Evolutionary conservation across 345 rosid genomes (phyloP).

Genomic region (Brassica juncea): DNA sequence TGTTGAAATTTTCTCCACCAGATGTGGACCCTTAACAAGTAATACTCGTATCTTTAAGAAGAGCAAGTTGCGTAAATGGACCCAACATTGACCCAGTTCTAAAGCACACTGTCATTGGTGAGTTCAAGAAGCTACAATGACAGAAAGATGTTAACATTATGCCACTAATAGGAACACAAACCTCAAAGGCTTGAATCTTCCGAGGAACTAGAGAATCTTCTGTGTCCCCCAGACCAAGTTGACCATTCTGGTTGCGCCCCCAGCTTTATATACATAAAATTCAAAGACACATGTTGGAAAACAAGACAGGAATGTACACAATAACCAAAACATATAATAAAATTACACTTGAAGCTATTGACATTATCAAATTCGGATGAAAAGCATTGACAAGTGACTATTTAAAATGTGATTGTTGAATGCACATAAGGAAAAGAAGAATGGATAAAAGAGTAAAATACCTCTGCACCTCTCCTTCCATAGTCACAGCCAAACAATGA

Average conservation of each 20-base stretch:
- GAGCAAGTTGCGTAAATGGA: conserved; percentile 25
- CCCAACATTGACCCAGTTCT: conserved; percentile 24
- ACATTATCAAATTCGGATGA: background rate
- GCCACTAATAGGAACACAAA: conserved; percentile 28
- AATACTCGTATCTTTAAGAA: conserved; percentile 12
- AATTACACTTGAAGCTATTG: background rate
- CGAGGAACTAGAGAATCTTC: conserved; percentile 92
- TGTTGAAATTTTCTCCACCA: conserved; percentile 5
- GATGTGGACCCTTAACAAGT: conserved; percentile 27
- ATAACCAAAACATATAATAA: background rate
- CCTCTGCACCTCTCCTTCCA: conserved; percentile 93
- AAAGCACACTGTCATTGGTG: background rate
- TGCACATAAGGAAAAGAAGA: background rate
- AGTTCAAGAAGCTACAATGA: conserved; percentile 17
- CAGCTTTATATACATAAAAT: conserved; percentile 57
- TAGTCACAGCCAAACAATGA: conserved; percentile 93
- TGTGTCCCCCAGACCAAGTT: conserved; percentile 90
- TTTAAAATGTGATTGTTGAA: background rate
- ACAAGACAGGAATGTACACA: conserved; percentile 12
- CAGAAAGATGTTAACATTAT: background rate
- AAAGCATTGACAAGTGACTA: background rate
- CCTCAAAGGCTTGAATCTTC: conserved; percentile 91
- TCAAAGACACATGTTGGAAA: conserved; percentile 15
- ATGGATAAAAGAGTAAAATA: conserved; percentile 26
- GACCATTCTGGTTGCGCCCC: conserved; percentile 99